Evolutionary conservation across 2,329 filamentous ascomycete genomes (phyloP).

Genomic region (Akanthomyces lecanii): DNA sequence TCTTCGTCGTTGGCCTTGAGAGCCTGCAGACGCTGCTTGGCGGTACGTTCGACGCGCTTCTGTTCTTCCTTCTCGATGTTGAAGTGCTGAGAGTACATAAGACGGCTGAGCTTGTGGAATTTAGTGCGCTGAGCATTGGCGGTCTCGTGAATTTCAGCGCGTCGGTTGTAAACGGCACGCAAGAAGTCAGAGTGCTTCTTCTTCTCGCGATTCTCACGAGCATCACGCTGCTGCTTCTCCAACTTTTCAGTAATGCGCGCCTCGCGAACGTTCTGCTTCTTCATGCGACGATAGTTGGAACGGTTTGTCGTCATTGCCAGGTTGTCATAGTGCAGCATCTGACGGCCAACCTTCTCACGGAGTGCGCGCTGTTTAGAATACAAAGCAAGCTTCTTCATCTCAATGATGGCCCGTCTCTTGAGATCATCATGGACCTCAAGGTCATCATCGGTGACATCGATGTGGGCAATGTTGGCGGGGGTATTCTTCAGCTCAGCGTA

Average conservation of each 20-base stretch:
- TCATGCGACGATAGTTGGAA: constrained; percentile 83
- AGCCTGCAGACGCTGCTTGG: constrained; percentile 98
- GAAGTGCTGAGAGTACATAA: constrained; percentile 87
- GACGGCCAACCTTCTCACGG: constrained; percentile 79
- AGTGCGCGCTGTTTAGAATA: constrained; percentile 83
- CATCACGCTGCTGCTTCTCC: constrained; percentile 97
- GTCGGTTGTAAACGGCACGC: constrained; percentile 77
- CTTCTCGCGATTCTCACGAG: constrained; percentile 92
- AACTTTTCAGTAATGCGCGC: constrained; percentile 97
- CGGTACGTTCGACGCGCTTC: constrained; percentile 94
- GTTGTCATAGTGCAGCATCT: constrained; percentile 95
- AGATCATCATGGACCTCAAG: constrained; percentile 72
- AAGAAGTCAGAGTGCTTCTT: constrained; percentile 95
- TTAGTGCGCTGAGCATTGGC: constrained; percentile 67
- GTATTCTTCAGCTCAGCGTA: constrained; percentile 80
- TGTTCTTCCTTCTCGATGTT: constrained; percentile 99
- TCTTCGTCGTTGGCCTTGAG: constrained; percentile 99
- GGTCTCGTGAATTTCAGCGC: constrained; percentile 68
- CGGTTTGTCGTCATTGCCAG: constrained; percentile 96
- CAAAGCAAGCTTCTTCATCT: constrained; percentile 88
- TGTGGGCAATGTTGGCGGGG: constrained; percentile 80
- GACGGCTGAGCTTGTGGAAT: constrained; percentile 77
- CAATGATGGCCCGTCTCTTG: constrained; percentile 87
- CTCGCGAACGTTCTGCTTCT: constrained; percentile 94
- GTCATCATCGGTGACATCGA: constrained; percentile 70